Base-by-base conservation (phyloP, 768 basidiomycete genomes). In the Daedaleopsis nitida region DNA sequence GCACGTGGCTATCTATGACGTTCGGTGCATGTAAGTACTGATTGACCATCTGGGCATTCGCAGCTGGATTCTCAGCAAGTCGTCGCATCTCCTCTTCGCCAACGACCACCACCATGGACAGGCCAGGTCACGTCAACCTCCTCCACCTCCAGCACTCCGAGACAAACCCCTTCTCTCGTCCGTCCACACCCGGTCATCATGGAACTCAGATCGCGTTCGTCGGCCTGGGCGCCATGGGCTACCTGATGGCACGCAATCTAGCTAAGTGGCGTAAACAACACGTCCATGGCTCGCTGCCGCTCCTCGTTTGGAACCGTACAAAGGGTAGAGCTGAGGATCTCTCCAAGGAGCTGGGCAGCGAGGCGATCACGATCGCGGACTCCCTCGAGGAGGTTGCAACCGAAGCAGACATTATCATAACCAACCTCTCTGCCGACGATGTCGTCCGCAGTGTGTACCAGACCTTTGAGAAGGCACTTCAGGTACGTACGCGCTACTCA, bases 291-390 rank as follows among this genome's bases (percentile, higher is more conserved):
- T 66, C 78, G 37, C 76, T 78, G 0, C 85, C 92, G 4, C 69
- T 95, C 52, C 72, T 88, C 38, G 80, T 96, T 10, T 94, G 84
- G 79, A 96, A 95, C 70, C 84, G 94, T n/a, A 82, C 86, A 8
- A 57, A 71, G 5, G 77, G 81, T 35, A 92, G 90, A 72, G 73
- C 83, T 17, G 81, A 88, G 57, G 78, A 80, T 19, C 81, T 91
- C 0, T 70, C 76, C 2, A 74, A 81, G n/a, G 81, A 85, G 37
- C 68, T 91, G 11, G 86, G 88, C 8, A 69, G 77, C 32, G 74
- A 78, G 38, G 77, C 80, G 52, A 79, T 86, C 68, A 73, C 75
- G 43, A 79, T 93, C 50, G 89, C 88, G 1, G 70, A 80, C 12
- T 76, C 78, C 57, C 76, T 83, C 17, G 80, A 80, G 52, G 81